Percentiles rank a stretch among this genome's conserved stretches.
These are phyloP conservation scores for Saturnispora halmiae DNA, from an alignment of 805 yeast genomes.

Conservation along the genomic window DNA sequence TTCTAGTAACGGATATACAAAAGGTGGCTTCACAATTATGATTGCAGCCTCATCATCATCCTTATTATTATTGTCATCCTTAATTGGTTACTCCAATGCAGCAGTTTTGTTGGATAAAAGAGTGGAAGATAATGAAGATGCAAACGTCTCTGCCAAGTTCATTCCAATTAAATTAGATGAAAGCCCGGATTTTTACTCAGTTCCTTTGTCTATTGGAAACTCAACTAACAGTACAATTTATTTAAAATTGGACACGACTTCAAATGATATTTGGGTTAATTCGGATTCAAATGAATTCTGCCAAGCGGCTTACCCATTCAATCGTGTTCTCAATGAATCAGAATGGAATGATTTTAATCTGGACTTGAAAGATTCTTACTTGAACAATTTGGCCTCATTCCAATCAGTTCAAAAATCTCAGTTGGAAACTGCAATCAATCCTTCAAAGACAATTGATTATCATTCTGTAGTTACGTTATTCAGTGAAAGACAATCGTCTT, in stretches of 20 bases:
- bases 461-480: constrained; percentile 1
- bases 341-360: constrained; percentile 7
- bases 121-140: background rate
- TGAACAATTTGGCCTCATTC: constrained; percentile 7
- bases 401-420: constrained; percentile 2
- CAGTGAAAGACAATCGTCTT: constrained; percentile 8
- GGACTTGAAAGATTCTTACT: constrained; percentile 2
- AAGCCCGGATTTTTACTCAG: constrained; percentile 25
- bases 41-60: too few species aligned
- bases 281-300: constrained; percentile 12
- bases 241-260: constrained; percentile 56
- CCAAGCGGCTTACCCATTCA: constrained; percentile 11
- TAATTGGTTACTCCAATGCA: background rate
- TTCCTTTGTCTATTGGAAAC: constrained; percentile 41
- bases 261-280: constrained; percentile 57
- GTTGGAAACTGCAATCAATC: background rate
- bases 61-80: background rate
- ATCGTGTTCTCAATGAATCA: constrained; percentile 1
- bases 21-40: too few species aligned
- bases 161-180: background rate
- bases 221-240: constrained; percentile 37
- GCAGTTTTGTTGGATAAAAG: background rate
- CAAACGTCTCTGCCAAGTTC: background rate
- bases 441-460: background rate
- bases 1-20: background rate